These are phyloP conservation scores for Solanum neorickii DNA, from an alignment of 257 asterid genomes.

Conservation along the genomic window DNA sequence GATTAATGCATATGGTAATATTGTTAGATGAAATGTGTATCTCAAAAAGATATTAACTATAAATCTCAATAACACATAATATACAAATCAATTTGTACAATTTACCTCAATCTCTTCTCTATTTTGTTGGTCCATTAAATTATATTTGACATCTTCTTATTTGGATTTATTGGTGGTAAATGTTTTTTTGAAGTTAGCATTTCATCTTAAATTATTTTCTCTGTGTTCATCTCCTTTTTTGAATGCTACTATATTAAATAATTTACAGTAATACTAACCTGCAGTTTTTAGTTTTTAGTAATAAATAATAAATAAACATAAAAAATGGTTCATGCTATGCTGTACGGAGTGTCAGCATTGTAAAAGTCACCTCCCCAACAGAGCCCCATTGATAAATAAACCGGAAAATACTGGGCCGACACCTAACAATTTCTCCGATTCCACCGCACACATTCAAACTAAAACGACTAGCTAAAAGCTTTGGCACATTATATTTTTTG, in stretches of 20 bases:
- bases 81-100: too few species aligned
- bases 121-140: background rate
- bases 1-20: too few species aligned
- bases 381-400: background rate
- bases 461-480: background rate
- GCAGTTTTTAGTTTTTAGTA: too few species aligned
- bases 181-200: too few species aligned
- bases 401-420: constrained; percentile 3
- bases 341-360: background rate
- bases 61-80: too few species aligned
- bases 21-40: background rate
- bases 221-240: background rate
- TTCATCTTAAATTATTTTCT: too few species aligned
- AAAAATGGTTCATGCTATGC: background rate
- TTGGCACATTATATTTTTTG: background rate
- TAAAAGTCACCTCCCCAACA: background rate
- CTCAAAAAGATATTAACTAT: too few species aligned
- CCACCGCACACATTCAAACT: background rate
- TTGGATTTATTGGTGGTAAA: background rate
- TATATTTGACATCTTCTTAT: background rate
- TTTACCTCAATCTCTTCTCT: background rate
- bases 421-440: background rate
- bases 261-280: too few species aligned
- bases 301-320: background rate
- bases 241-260: background rate